Conservation (phyloP, 768 basidiomycete species). For the Tylopilus subfusipes region DNA sequence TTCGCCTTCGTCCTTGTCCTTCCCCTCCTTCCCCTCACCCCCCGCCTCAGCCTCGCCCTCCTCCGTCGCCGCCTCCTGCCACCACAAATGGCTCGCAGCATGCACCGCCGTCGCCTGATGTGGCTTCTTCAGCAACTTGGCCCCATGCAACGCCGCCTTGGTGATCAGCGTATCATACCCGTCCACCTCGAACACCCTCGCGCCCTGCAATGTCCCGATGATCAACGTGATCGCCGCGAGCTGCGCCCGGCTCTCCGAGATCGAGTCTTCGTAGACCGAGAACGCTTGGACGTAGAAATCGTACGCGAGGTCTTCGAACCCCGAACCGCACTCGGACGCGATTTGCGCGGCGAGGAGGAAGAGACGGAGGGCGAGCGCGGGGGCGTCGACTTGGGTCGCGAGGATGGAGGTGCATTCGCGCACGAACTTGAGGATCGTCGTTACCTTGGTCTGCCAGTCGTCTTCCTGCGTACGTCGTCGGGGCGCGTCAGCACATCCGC, state of each 20-base stretch:
- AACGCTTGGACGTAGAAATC: conserved; percentile 98
- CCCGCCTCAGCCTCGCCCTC: conserved; percentile 35
- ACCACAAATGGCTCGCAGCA: conserved; percentile 96
- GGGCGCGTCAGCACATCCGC: neutral
- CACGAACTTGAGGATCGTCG: conserved; percentile 89
- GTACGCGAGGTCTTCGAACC: conserved; percentile 93
- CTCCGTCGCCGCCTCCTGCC: conserved; percentile 68
- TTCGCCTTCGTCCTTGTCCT: conserved; percentile 40
- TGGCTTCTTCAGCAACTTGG: conserved; percentile 95
- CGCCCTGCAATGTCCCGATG: conserved; percentile 85
- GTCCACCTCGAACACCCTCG: conserved; percentile 88
- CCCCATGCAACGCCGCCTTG: conserved; percentile 96
- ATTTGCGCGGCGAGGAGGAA: conserved; percentile 96
- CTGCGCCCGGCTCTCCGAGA: conserved; percentile 93
- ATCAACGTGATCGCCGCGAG: conserved; percentile 96
- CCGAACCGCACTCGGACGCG: conserved; percentile 89
- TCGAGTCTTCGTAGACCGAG: conserved; percentile 96
- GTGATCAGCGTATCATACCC: conserved; percentile 98
- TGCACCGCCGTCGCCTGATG: conserved; percentile 95
- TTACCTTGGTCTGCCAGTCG: conserved; percentile 83
- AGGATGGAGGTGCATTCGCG: conserved; percentile 92
- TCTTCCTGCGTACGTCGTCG: conserved; percentile 50
- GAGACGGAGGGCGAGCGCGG: conserved; percentile 86
- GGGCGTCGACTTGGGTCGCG: conserved; percentile 89
- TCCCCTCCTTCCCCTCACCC: conserved; percentile 21